Base-by-base conservation (phyloP, 2,329 filamentous ascomycete genomes). In the Chaetomiaceae sp. region DNA sequence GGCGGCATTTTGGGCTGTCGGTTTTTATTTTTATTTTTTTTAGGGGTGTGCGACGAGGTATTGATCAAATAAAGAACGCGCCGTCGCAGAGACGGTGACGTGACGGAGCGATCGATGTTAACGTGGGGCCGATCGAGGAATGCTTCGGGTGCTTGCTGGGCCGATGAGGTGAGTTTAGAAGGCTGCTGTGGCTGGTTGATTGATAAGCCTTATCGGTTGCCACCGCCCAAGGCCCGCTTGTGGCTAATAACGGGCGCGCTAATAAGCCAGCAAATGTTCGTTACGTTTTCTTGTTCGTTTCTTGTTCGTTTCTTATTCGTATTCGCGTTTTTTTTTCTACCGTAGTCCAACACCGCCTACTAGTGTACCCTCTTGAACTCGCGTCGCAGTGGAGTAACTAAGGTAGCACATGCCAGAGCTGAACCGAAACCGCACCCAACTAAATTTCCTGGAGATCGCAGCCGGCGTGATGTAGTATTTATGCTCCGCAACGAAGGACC, bases 1-100 rank as follows among this genome's bases (percentile, higher is more conserved):
- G 90, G 87, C 52, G 89, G 87, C 84, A 95, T 92, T 52, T 47
- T 51, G 51, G 9, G 14, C 16, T 29, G 14, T 23, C 27, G 23
- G 16, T 36, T n/a, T 44, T 14, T 10, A 13, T 29, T 14, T 30
- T 44, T 32, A 16, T 29, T 30, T 16, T 6, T 32, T 40, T n/a
- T 13, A 16, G 27, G 18, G 27, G 27, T 48, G 33, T 38, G 16
- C n/a, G 18, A 16, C 34, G 37, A 32, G 21, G 14, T 13, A 13
- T 33, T 21, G 32, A 36, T 46, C 5, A n/a, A n/a, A n/a, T n/a
- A n/a, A n/a, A 7, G 5, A 27, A 11, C 16, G n/a, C 14, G 36
- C 36, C 29, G 25, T 33, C 47, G 32, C 37, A 3, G 3, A 32
- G 50, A 32, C 10, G 44, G 34, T 32, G 37, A 18, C n/a, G 32